Percentiles rank a stretch among this genome's conserved stretches.
Conservation (phyloP, 257 asterid species). For the Solanum arcanum region DNA sequence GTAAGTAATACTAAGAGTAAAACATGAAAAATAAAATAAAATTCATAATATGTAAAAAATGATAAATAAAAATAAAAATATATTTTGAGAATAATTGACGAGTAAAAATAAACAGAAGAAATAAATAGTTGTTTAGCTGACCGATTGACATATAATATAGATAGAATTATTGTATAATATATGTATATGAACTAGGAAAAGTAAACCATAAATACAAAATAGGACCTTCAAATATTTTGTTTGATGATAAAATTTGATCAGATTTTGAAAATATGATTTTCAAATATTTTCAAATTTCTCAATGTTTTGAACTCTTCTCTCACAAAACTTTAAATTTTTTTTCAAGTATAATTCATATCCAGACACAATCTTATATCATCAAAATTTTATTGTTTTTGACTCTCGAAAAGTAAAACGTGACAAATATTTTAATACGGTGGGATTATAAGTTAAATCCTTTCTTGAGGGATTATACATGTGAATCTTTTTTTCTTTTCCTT, state of each 20-base stretch:
- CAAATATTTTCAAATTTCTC: background rate
- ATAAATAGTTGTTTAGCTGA: too few relatives aligned
- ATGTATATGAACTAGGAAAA: background rate
- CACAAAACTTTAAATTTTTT: background rate
- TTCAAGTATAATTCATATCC: background rate
- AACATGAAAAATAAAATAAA: too few relatives aligned
- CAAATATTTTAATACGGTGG: background rate
- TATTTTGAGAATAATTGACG: too few relatives aligned
- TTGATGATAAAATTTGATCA: background rate
- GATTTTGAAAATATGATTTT: background rate
- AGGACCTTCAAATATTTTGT: background rate
- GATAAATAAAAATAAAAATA: too few relatives aligned
- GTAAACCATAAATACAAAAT: background rate
- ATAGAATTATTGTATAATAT: too few relatives aligned
- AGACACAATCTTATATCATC: background rate
- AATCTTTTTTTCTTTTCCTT: background rate
- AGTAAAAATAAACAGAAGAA: too few relatives aligned
- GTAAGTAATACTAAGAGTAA: too few relatives aligned
- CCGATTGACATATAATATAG: too few relatives aligned
- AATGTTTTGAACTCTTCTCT: background rate
- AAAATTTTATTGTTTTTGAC: background rate
- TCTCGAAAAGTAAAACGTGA: background rate
- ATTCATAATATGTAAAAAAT: too few relatives aligned
- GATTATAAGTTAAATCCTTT: background rate
- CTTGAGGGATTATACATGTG: background rate